Evolutionary conservation across 2,329 filamentous ascomycete genomes (phyloP).

Genomic region (Sporothrix sp.): DNA sequence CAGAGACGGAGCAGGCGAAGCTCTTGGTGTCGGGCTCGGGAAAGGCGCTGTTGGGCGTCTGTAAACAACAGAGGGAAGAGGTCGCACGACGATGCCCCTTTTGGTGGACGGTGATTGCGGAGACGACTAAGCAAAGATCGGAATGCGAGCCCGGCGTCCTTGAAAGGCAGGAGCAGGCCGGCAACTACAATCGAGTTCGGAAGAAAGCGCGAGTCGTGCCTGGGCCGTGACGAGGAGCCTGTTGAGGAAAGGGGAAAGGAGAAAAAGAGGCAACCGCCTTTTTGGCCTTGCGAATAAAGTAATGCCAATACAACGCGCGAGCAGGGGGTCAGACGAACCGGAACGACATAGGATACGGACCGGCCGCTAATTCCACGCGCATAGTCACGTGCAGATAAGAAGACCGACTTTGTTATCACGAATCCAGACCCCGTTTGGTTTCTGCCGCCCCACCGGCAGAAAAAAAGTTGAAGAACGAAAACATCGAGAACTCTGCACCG

Average conservation of each 20-base stretch:
- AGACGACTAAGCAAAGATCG: background rate
- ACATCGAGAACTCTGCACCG: background rate
- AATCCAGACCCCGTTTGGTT: no score
- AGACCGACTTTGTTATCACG: background rate
- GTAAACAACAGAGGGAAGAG: background rate
- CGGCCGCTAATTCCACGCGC: background rate
- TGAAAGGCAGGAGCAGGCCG: background rate
- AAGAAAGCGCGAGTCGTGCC: background rate
- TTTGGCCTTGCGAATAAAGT: background rate
- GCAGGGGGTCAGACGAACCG: no score
- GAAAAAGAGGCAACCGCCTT: background rate
- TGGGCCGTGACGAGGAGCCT: background rate
- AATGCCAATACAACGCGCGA: slow-evolving; percentile 3
- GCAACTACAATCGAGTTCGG: background rate
- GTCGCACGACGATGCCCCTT: slow-evolving; percentile 6
- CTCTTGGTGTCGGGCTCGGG: no score
- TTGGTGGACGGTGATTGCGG: background rate
- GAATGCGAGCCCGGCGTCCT: background rate
- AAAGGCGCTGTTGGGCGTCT: no score
- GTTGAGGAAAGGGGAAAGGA: background rate
- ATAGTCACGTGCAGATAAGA: slow-evolving; percentile 15
- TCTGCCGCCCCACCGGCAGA: slow-evolving; percentile 4
- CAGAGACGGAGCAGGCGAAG: no score
- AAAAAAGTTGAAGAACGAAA: slow-evolving; percentile 3
- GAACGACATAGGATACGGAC: slow-evolving; percentile 1